A percentile compares a stretch with the other conserved stretches of the same genome.
Evolutionary conservation across 371 early-diverging fungal species (phyloP).

Genomic region (Quaeritorhiza haematococci): DNA sequence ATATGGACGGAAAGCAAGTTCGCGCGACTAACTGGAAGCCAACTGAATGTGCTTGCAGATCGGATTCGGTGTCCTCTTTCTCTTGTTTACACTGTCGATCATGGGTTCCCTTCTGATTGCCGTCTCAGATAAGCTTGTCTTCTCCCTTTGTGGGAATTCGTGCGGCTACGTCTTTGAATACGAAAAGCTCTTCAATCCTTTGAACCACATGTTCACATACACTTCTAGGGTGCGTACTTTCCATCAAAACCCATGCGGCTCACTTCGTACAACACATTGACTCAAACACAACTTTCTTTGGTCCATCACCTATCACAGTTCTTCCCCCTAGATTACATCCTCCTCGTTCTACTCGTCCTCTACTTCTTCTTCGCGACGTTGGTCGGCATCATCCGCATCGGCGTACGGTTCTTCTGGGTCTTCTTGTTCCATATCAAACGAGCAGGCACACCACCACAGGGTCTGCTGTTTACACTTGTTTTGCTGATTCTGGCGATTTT

Average conservation of each 20-base stretch:
- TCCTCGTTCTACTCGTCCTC: constrained; percentile 55
- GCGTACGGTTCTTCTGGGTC: constrained; percentile 62
- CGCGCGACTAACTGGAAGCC: no score
- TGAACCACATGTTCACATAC: background rate
- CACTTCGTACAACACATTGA: no score
- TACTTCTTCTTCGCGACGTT: constrained; percentile 60
- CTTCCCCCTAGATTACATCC: constrained; percentile 60
- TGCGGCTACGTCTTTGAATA: background rate
- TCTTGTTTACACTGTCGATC: background rate
- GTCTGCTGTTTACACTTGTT: constrained; percentile 47
- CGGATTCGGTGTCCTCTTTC: background rate
- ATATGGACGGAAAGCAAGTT: no score
- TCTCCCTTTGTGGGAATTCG: background rate
- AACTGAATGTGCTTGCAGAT: no score
- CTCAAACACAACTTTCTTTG: no score
- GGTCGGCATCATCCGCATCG: constrained; percentile 53
- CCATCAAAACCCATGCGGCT: no score
- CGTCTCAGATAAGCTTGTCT: background rate
- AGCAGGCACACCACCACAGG: constrained; percentile 57
- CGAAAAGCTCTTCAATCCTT: background rate
- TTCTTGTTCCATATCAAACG: constrained; percentile 47
- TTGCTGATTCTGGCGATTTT: constrained; percentile 53
- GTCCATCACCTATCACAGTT: no score
- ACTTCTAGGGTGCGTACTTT: background rate
- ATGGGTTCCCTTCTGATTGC: background rate